Evolutionary conservation across 202 grass and related monocot species (phyloP).

Genomic region (Zoysia matrella): DNA sequence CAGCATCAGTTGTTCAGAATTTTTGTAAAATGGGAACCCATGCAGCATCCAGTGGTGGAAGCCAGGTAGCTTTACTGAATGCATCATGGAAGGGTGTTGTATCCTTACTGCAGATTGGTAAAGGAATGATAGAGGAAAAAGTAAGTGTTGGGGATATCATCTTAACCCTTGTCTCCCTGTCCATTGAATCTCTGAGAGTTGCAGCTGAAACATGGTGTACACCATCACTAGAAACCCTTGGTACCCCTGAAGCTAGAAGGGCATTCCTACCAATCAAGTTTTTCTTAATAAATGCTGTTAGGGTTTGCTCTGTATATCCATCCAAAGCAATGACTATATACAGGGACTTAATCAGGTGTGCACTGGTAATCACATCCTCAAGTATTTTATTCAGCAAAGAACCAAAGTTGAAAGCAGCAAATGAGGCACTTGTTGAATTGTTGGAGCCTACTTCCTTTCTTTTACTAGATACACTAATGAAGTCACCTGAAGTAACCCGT

Average conservation of each 20-base stretch:
- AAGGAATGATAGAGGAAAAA: constrained; percentile 70
- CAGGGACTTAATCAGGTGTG: constrained; percentile 64
- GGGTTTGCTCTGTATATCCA: constrained; percentile 82
- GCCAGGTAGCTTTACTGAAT: constrained; percentile 73
- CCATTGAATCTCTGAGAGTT: constrained; percentile 68
- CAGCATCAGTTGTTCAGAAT: constrained; percentile 61
- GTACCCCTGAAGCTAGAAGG: constrained; percentile 80
- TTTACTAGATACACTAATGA: constrained; percentile 79
- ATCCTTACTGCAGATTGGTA: constrained; percentile 83
- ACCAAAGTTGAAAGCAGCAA: constrained; percentile 59
- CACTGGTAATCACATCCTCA: constrained; percentile 63
- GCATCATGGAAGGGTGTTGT: constrained; percentile 91
- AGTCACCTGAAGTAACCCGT: constrained; percentile 55
- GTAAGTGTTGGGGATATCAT: constrained; percentile 71
- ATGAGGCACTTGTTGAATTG: constrained; percentile 75
- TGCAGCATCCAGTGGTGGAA: constrained; percentile 85
- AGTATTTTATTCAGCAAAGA: constrained; percentile 80
- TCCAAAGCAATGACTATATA: constrained; percentile 62
- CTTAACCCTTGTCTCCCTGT: constrained; percentile 67
- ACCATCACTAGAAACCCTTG: constrained; percentile 40
- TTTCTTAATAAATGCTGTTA: constrained; percentile 92
- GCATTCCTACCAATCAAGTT: constrained; percentile 92
- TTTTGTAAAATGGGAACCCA: constrained; percentile 77
- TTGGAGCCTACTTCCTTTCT: constrained; percentile 77
- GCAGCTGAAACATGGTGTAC: constrained; percentile 58